Evolutionary conservation across 257 asterid species (phyloP), one percentile per base, ranked within the genome.

Genomic region (Parsonsia alboflavescens): DNA sequence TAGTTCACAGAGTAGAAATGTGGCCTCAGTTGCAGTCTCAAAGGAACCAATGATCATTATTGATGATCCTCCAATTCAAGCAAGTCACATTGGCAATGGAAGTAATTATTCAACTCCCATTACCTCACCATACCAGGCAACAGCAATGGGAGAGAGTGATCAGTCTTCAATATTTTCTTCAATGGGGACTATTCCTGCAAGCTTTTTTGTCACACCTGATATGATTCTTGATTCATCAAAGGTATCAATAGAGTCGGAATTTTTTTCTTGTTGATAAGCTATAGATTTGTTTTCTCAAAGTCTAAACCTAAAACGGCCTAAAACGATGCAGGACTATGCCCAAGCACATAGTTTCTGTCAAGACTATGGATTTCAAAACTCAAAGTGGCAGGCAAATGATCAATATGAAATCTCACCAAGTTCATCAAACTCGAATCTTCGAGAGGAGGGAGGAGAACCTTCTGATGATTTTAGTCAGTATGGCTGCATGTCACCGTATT

Each of bases 141-240:
- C 78, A 33, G 70, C 68, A 28, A 54, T 24, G 28, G 82, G 77
- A 42, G 87, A 80, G 13, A 75, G 33, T 63, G 84, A 79, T 41
- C 79, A 56, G 19, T 26, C 74, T 54, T 45, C 77, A 17, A 21
- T 13, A 19, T 30, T 54, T 61, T 75, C 83, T 71, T 61, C 81
- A 45, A 58, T 61, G 75, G 78, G 71, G 53, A 67, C 67, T 8
- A 65, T 81, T 64, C 52, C 78, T 30, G 52, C 82, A 63, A 70
- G 71, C 45, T 65, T 77, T 48, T 83, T 77, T 82, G 76, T 75
- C 66, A 68, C 87, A 0, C 80, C 77, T 41, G 78, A 81, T 67
- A 72, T 73, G 80, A 74, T 83, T 75, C 86, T 83, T 48, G 88
- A 85, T 75, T 76, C 89, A 59, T 83, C 85, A 5, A 83, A 79